These are phyloP conservation scores for Mycosphaerella arachidis DNA, from an alignment of 2,329 filamentous ascomycete species.

Conservation along the genomic window DNA sequence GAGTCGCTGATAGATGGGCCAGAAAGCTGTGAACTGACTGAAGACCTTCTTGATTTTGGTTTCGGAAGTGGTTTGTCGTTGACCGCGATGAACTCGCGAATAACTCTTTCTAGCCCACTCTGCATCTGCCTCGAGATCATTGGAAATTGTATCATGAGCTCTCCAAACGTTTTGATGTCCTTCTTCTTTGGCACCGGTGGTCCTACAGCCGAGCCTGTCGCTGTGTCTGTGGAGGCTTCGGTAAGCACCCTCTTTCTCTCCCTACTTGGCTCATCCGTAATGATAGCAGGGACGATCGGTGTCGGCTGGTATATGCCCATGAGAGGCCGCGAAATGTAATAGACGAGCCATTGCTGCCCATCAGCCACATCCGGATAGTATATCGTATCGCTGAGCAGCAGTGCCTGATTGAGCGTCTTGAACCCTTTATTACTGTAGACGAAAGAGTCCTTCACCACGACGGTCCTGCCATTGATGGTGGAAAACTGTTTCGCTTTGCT, in stretches of 20 bases:
- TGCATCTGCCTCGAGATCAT: slow-evolving; percentile 98
- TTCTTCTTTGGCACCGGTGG: slow-evolving; percentile 66
- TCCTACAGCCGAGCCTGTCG: slow-evolving; percentile 20
- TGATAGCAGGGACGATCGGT: slow-evolving; percentile 62
- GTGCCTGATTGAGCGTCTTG: slow-evolving; percentile 84
- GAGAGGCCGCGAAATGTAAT: slow-evolving; percentile 88
- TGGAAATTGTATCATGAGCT: slow-evolving; percentile 84
- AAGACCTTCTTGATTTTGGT: slow-evolving; percentile 31
- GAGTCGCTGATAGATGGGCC: slow-evolving; percentile 33
- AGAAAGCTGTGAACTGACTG: slow-evolving; percentile 33
- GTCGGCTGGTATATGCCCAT: slow-evolving; percentile 77
- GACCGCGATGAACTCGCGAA: slow-evolving; percentile 80
- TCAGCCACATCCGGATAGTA: slow-evolving; percentile 90
- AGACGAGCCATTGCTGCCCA: slow-evolving; percentile 89
- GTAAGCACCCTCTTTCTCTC: slow-evolving; percentile 31
- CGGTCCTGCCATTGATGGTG: slow-evolving; percentile 85
- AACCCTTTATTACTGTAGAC: slow-evolving; percentile 99
- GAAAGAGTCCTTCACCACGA: slow-evolving; percentile 88
- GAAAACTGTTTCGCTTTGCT: slow-evolving; percentile 92
- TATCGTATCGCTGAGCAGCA: slow-evolving; percentile 74
- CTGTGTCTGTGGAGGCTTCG: slow-evolving; percentile 25
- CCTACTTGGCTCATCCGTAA: slow-evolving; percentile 33
- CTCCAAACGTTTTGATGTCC: slow-evolving; percentile 84
- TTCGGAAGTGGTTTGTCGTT: slow-evolving; percentile 76
- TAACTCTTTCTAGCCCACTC: slow-evolving; percentile 78